Evolutionary conservation across 2,329 filamentous ascomycete species (phyloP).

Genomic region (Sphaerulina musiva): DNA sequence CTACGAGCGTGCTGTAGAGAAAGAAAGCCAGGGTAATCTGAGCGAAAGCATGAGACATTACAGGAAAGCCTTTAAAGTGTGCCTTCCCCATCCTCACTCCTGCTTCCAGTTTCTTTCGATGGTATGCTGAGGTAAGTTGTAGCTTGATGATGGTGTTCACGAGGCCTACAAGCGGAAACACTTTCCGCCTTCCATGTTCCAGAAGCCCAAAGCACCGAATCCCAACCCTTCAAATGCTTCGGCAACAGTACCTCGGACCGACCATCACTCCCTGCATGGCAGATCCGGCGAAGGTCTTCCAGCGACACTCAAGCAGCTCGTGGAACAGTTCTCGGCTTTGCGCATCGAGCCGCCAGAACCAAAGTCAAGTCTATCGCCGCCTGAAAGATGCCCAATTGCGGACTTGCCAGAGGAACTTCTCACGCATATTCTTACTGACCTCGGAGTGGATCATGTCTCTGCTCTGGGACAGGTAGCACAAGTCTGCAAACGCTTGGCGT

Average conservation of each 20-base stretch:
- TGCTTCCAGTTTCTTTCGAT: background rate
- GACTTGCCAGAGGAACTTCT: slow-evolving; percentile 77
- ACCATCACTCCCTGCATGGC: slow-evolving; percentile 49
- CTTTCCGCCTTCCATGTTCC: slow-evolving; percentile 59
- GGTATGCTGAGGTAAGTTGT: slow-evolving; percentile 30
- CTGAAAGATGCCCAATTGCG: slow-evolving; percentile 74
- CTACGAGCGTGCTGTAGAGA: slow-evolving; percentile 86
- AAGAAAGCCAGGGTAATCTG: slow-evolving; percentile 74
- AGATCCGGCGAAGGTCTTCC: slow-evolving; percentile 35
- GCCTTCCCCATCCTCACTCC: slow-evolving; percentile 18
- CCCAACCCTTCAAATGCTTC: slow-evolving; percentile 42
- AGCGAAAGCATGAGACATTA: slow-evolving; percentile 86
- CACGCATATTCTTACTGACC: slow-evolving; percentile 65
- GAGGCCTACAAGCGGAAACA: slow-evolving; percentile 84
- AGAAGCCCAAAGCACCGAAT: slow-evolving; percentile 42
- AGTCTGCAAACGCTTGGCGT: slow-evolving; percentile 83
- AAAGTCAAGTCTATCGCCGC: slow-evolving; percentile 61
- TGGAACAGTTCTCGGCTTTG: slow-evolving; percentile 66
- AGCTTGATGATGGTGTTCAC: slow-evolving; percentile 82
- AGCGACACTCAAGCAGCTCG: slow-evolving; percentile 58
- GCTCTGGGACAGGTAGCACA: slow-evolving; percentile 67
- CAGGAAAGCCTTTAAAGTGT: slow-evolving; percentile 78
- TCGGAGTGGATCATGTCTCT: slow-evolving; percentile 68
- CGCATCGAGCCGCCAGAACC: slow-evolving; percentile 63
- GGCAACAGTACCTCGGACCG: slow-evolving; percentile 47